Evolutionary conservation across 2,329 filamentous ascomycete species (phyloP).

Genomic region (Talaromyces sp.): DNA sequence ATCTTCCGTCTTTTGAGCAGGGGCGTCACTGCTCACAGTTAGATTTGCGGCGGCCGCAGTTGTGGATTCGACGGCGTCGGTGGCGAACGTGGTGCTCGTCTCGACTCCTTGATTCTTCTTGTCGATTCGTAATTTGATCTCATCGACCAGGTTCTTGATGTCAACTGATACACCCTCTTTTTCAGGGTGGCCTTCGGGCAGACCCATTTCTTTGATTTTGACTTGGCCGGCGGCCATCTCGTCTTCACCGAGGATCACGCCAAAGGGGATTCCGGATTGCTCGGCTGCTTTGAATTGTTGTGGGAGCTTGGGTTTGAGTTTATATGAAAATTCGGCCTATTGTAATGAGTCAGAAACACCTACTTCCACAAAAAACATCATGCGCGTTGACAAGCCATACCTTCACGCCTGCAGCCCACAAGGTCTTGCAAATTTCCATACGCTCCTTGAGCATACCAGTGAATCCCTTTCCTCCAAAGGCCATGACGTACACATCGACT

Average conservation of each 20-base stretch:
- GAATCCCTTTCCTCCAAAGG: conserved; percentile 82
- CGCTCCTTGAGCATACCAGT: conserved; percentile 76
- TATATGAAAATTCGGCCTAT: conserved; percentile 82
- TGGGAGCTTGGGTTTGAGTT: conserved; percentile 82
- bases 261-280: conserved; percentile 72
- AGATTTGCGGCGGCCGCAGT: conserved; percentile 2
- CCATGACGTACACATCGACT: conserved; percentile 92
- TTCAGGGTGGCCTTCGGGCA: conserved; percentile 77
- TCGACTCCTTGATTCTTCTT: conserved; percentile 9
- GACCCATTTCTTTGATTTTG: conserved; percentile 79
- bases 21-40: neutral
- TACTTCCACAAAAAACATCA: too few relatives aligned
- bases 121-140: conserved; percentile 22
- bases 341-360: neutral
- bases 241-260: conserved; percentile 85
- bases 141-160: conserved; percentile 34
- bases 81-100: neutral
- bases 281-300: conserved; percentile 92
- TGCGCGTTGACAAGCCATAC: conserved; percentile 35
- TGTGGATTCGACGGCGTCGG: neutral
- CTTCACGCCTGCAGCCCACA: conserved; percentile 89
- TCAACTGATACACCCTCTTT: conserved; percentile 80
- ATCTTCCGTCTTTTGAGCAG: conserved; percentile 21
- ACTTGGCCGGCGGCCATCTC: conserved; percentile 80
- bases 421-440: conserved; percentile 68